These are phyloP conservation scores for Botrytis pseudocinerea DNA, from an alignment of 2,329 filamentous ascomycete species.

Conservation along the genomic window DNA sequence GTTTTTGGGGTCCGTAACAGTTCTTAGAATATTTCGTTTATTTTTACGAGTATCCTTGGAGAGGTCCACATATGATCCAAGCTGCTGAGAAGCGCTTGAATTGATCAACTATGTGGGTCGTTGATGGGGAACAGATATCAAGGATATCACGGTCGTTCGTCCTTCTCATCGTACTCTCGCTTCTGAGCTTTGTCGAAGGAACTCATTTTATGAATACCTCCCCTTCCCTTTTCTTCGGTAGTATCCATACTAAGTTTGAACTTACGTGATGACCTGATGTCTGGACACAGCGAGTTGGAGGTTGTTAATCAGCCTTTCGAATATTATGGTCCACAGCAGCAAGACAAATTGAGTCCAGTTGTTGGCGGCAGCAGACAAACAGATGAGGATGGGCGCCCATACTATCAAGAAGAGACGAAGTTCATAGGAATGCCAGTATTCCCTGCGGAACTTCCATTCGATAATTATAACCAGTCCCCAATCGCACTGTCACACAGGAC, in stretches of 20 bases:
- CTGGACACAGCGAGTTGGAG: conserved; percentile 18
- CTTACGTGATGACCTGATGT: conserved; percentile 19
- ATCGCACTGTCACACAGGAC: conserved; percentile 7
- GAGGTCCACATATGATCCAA: conserved; percentile 6
- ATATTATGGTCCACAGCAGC: conserved; percentile 6
- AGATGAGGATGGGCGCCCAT: neutral
- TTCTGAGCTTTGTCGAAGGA: neutral
- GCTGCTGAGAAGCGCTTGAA: conserved; percentile 14
- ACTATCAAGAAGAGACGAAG: conserved; percentile 11
- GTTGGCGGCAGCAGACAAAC: neutral
- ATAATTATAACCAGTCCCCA: neutral
- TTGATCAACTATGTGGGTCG: conserved; percentile 10
- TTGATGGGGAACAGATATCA: neutral
- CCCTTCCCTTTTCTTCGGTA: neutral
- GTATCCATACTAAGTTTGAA: neutral
- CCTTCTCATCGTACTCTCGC: neutral
- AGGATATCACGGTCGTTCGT: conserved; percentile 5
- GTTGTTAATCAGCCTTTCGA: conserved; percentile 16
- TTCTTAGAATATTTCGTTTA: neutral
- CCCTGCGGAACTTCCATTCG: conserved; percentile 5
- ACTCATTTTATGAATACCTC: conserved; percentile 1
- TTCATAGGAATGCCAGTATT: conserved; percentile 19
- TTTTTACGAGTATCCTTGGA: neutral
- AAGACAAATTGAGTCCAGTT: neutral
- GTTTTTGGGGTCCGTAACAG: neutral